These are phyloP conservation scores for Thermothelomyces thermophilus DNA, from an alignment of 2,329 filamentous ascomycete genomes.

Conservation along the genomic window DNA sequence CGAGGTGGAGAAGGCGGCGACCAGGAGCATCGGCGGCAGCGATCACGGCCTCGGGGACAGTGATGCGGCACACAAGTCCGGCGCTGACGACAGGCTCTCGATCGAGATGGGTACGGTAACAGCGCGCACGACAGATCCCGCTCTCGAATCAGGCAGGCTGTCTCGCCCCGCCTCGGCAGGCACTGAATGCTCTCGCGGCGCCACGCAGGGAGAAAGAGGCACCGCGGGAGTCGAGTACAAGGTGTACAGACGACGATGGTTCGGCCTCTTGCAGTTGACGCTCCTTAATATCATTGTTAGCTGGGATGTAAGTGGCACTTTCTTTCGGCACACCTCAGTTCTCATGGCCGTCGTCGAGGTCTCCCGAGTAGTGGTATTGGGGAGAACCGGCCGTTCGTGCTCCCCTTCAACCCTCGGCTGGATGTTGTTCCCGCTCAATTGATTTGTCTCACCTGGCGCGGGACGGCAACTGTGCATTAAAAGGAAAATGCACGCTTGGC, in stretches of 20 bases:
- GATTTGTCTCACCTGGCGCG: background rate
- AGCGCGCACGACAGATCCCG: background rate
- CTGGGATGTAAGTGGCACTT: slow-evolving; percentile 71
- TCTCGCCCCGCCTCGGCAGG: slow-evolving; percentile 1
- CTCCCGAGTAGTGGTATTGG: no score
- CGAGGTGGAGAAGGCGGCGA: background rate
- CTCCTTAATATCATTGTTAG: slow-evolving; percentile 88
- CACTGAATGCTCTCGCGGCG: slow-evolving; percentile 1
- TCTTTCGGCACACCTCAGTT: no score
- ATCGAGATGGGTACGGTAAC: slow-evolving; percentile 12
- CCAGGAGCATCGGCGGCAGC: background rate
- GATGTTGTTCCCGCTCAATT: no score
- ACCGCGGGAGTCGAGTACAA: slow-evolving; percentile 24
- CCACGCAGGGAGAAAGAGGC: slow-evolving; percentile 5
- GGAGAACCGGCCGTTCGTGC: no score
- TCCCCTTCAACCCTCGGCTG: no score
- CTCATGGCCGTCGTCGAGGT: no score
- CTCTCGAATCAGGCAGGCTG: background rate
- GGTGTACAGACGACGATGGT: slow-evolving; percentile 78
- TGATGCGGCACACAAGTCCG: background rate
- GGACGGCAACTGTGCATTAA: no score
- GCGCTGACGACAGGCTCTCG: background rate
- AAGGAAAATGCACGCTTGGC: no score
- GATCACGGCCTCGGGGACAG: background rate
- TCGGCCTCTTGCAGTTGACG: slow-evolving; percentile 76